Percentiles rank a stretch among this genome's conserved stretches.
These are phyloP conservation scores for Ceratobasidium sp. DNA, from an alignment of 1,284 basidiomycete genomes.

Conservation along the genomic window DNA sequence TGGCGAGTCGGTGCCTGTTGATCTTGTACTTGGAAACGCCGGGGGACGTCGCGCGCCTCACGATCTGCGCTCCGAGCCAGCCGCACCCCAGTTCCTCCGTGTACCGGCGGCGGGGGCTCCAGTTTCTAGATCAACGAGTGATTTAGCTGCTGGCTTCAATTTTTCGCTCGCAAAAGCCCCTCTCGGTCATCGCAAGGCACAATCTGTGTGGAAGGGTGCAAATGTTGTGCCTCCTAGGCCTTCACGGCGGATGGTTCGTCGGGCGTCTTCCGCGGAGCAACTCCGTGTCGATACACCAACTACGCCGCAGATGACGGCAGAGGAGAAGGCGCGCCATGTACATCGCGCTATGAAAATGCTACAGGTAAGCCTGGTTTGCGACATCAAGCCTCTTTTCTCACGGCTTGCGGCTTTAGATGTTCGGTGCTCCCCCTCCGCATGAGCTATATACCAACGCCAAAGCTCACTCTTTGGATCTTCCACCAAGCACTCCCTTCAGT, in stretches of 20 bases:
- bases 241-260: conserved; percentile 10
- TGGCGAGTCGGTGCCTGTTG: conserved; percentile 33
- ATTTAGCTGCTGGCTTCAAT: neutral
- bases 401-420: conserved; percentile 21
- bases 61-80: conserved; percentile 7
- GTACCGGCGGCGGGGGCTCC: neutral
- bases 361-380: conserved; percentile 14
- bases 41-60: conserved; percentile 18
- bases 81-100: conserved; percentile 31
- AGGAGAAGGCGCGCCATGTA: conserved; percentile 29
- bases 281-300: conserved; percentile 16
- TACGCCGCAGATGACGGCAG: neutral
- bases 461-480: conserved; percentile 24
- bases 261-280: conserved; percentile 32
- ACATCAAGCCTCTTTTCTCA: neutral
- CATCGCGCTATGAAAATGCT: conserved; percentile 37
- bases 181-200: conserved; percentile 25
- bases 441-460: conserved; percentile 33
- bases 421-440: conserved; percentile 30
- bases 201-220: conserved; percentile 20
- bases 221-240: neutral
- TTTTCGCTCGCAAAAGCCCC: conserved; percentile 28
- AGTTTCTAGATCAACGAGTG: neutral
- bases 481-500: neutral
- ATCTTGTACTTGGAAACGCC: conserved; percentile 31